Conservation (phyloP, 768 basidiomycete genomes). For the Podaxis sp. region DNA sequence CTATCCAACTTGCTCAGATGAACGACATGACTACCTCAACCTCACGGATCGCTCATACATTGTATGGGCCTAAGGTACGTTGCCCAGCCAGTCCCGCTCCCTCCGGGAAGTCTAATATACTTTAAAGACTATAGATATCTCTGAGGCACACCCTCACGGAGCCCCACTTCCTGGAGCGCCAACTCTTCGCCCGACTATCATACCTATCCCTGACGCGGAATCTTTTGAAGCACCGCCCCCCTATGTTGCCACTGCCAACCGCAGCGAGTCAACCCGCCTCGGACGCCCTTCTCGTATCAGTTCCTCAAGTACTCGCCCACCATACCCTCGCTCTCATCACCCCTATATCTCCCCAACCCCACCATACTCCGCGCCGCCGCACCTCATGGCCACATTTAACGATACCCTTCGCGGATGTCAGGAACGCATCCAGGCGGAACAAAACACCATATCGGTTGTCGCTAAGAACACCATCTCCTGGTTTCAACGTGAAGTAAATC, state of each 20-base stretch:
- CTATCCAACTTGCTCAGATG: not conserved
- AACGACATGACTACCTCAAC: not conserved
- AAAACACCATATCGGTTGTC: not conserved
- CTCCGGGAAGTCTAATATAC: not conserved
- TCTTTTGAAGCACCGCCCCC: not conserved
- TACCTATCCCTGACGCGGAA: not conserved
- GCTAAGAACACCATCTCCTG: not conserved
- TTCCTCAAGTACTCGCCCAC: not conserved
- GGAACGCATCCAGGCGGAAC: slow-evolving; percentile 2
- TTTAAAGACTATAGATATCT: not conserved
- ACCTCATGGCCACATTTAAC: not conserved
- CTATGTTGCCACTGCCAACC: not conserved
- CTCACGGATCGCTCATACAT: not conserved
- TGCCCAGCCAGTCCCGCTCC: not conserved
- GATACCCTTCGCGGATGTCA: not conserved
- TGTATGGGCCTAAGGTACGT: slow-evolving; percentile 9
- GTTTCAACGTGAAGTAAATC: not conserved
- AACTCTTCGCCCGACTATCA: not conserved
- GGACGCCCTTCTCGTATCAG: not conserved
- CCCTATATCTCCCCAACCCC: not conserved
- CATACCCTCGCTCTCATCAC: not conserved
- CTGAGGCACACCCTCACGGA: not conserved
- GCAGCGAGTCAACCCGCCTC: not conserved
- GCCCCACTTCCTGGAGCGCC: slow-evolving; percentile 1
- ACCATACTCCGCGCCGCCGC: not conserved